Base-by-base conservation (phyloP, 2,329 filamentous ascomycete species). In the Fusarium lateritium region DNA sequence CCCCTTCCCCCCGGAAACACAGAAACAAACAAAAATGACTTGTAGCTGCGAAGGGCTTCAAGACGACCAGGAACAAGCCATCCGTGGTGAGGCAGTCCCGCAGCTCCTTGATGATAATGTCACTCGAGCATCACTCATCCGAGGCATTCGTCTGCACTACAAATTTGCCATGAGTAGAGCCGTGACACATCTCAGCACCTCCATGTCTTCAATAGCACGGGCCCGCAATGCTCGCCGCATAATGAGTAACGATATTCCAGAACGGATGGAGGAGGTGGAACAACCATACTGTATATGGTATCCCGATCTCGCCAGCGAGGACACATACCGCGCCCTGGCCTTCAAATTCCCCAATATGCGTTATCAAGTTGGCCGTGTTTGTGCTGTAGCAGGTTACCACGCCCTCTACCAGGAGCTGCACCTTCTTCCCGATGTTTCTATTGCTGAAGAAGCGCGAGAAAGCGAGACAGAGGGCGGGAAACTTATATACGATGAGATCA, bases 211-310 rank as follows among this genome's bases (percentile, higher is more conserved):
- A 5, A 5, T 65, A 2, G 44, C 40, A 11, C 33, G 58, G 21
- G 58, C 62, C 2, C 26, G 58, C 6, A 65, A 65, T 24, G 62
- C 62, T 19, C 53, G 62, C 7, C 54, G 24, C 24, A 62, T 65
- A 7, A 66, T 66, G 62, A 66, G 62, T 19, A 24, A 63, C 17
- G 45, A 51, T 0, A 45, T 63, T 17, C 62, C 58, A 6, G 51
- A 40, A n/a, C 13, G 1, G 1, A 63, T 52, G 36, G 9, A 7
- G 11, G n/a, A 14, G 3, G 21, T 21, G 1, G 53, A 46, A 11
- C 59, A 59, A 4, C 62, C 53, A 28, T 65, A 65, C 26, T 65
- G 62, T 22, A 62, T 65, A 2, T 65, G 62, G 58, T 15, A 65
- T 31, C 58, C 62, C 8, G 53, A 53, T 1, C 7, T 65, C 5